Percentiles rank a stretch among this genome's conserved stretches.
Conservation (phyloP, 306 rosid species). For the Parietaria judaica region DNA sequence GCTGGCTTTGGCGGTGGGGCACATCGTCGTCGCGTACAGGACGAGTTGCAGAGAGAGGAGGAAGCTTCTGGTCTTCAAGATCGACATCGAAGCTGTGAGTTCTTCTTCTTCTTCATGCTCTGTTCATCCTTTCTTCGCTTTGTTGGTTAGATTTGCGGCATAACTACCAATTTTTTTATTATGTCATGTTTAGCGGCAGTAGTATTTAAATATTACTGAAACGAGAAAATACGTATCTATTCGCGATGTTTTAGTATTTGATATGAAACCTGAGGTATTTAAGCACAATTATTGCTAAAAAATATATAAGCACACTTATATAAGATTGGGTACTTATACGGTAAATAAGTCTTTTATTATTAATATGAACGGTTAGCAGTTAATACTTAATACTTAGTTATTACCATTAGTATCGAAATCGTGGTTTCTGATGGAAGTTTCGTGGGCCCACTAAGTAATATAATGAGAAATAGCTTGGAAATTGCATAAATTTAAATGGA, state of each 20-base stretch:
- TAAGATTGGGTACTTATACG: no score
- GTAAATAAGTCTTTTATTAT: no score
- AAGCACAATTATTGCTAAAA: no score
- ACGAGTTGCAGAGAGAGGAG: slow-evolving; percentile 96
- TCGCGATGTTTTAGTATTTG: no score
- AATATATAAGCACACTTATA: no score
- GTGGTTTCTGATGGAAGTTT: no score
- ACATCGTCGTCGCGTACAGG: slow-evolving; percentile 73
- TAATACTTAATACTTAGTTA: no score
- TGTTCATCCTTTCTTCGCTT: background rate
- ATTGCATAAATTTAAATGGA: background rate
- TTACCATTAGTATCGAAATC: background rate
- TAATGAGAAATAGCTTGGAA: background rate
- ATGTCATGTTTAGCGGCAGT: background rate
- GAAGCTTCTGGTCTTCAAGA: slow-evolving; percentile 87
- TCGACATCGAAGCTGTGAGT: slow-evolving; percentile 96
- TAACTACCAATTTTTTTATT: slow-evolving; percentile 4
- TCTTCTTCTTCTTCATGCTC: background rate
- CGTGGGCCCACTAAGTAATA: background rate
- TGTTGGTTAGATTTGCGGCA: background rate
- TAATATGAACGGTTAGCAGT: no score
- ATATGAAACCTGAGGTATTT: no score
- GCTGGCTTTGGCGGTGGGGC: slow-evolving; percentile 67
- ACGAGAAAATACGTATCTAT: no score
- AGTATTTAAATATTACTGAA: background rate